Evolutionary conservation across 169 alveolate genomes (phyloP), one percentile per base, ranked within the genome.

Genomic region (Plasmodium vinckei): DNA sequence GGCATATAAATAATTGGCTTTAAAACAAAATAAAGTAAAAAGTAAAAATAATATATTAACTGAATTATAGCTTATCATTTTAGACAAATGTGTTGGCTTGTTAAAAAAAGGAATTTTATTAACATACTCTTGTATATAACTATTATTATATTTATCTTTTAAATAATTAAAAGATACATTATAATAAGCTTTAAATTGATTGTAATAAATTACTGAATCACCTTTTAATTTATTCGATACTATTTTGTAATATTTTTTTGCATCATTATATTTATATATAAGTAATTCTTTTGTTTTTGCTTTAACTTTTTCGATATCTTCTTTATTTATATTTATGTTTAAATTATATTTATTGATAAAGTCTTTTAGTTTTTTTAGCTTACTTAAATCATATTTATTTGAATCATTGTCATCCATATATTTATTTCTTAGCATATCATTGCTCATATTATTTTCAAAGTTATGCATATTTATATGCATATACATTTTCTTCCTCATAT

Each of bases 11-110:
- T 56, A 70, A 56, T 86, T 63, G 49, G 87, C 70, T 47, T 60
- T 86, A 44, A 69, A 86, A 69, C 70, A 86, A 21, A 70, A 13
- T 13, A 86, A 15, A 1, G 91, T 86, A 86, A 86, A 86, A 0
- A 86, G 13, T 59, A 86, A 59, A 64, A 86, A 86, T n/a, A 86
- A 13, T 5, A 86, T n/a, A 42, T 86, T 86, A 23, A 86, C 91
- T 7, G 87, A 69, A 86, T 70, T 70, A 51, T 86, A 86, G 47
- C 65, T 86, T 57, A 68, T 54, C 54, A 86, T 51, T 47, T 86
- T 86, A 1, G 87, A 47, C 1, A 86, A 21, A 25, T 17, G 33
- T 17, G 33, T 57, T n/a, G 90, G 56, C 46, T 86, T 86, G 47
- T 54, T 69, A 33, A 86, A 53, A 23, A 86, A 51, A 15, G 90